Evolutionary conservation across 2,329 filamentous ascomycete genomes (phyloP).

Genomic region (Arthrobotrys megalospora): DNA sequence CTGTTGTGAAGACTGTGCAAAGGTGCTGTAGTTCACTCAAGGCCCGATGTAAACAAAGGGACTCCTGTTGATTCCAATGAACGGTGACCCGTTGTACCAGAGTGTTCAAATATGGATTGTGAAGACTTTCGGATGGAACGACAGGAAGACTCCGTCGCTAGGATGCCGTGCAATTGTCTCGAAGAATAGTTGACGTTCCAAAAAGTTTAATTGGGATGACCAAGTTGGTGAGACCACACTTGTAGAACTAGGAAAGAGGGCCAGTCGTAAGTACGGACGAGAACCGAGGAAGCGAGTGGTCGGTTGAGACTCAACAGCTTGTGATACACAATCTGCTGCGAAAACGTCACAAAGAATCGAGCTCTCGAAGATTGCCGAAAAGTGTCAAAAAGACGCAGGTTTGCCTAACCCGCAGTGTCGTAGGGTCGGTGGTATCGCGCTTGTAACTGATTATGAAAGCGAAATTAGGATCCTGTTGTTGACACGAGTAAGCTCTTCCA

Average conservation of each 20-base stretch:
- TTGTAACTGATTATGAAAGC: conserved; percentile 36
- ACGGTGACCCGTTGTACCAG: conserved; percentile 1
- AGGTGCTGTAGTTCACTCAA: background rate
- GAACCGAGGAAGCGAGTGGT: conserved; percentile 61
- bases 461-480: conserved; percentile 54
- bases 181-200: conserved; percentile 41
- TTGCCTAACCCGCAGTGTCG: conserved; percentile 38
- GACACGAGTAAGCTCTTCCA: conserved; percentile 35
- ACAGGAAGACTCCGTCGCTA: conserved; percentile 15
- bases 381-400: conserved; percentile 38
- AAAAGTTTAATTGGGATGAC: conserved; percentile 58
- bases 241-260: conserved; percentile 49
- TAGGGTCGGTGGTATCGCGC: conserved; percentile 31
- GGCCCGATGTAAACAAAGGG: conserved; percentile 28
- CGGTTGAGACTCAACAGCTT: conserved; percentile 56
- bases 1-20: conserved; percentile 1
- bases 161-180: conserved; percentile 16
- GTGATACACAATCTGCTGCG: conserved; percentile 56
- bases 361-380: conserved; percentile 49
- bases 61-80: background rate
- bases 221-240: conserved; percentile 60
- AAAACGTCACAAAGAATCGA: conserved; percentile 49
- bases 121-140: conserved; percentile 3
- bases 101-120: conserved; percentile 13
- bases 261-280: conserved; percentile 27